Evolutionary conservation across 345 rosid species (phyloP).

Genomic region (Eucalyptus curtisii): DNA sequence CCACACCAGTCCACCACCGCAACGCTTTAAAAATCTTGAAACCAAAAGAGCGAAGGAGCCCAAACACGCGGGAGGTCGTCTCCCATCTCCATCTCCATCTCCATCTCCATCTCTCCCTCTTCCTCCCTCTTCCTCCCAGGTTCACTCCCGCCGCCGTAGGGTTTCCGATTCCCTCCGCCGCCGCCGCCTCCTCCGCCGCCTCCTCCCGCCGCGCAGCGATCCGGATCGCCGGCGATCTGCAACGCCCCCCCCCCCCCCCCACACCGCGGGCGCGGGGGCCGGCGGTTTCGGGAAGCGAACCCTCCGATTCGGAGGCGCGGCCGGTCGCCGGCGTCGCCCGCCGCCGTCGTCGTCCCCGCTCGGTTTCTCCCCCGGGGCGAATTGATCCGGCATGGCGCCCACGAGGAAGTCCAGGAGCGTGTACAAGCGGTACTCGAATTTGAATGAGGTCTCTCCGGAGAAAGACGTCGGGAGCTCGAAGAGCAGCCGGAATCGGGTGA

Average conservation of each 20-base stretch:
- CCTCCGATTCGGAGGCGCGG: neutral
- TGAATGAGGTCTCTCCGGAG: conserved; percentile 51
- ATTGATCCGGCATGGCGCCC: conserved; percentile 46
- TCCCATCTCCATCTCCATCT: neutral
- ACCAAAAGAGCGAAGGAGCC: neutral
- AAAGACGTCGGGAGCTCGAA: conserved; percentile 44
- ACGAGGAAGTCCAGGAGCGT: conserved; percentile 66
- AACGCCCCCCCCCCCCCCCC: neutral
- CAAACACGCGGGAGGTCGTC: neutral
- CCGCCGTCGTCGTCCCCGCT: neutral
- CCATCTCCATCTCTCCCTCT: neutral
- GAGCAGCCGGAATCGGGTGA: conserved; percentile 54
- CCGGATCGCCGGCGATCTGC: neutral
- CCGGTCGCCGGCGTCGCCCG: neutral
- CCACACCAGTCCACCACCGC: neutral
- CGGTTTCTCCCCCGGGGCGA: neutral
- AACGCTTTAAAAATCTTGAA: neutral
- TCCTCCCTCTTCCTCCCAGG: neutral
- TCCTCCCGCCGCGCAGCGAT: neutral
- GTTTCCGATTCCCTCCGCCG: neutral
- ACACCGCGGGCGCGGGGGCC: neutral
- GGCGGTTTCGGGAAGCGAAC: neutral
- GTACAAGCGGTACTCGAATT: conserved; percentile 46
- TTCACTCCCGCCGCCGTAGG: neutral
- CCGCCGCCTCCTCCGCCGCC: neutral